phyloP scores from a whole-genome alignment of 345 rosid genomes.

The Populus deltoides region DNA sequence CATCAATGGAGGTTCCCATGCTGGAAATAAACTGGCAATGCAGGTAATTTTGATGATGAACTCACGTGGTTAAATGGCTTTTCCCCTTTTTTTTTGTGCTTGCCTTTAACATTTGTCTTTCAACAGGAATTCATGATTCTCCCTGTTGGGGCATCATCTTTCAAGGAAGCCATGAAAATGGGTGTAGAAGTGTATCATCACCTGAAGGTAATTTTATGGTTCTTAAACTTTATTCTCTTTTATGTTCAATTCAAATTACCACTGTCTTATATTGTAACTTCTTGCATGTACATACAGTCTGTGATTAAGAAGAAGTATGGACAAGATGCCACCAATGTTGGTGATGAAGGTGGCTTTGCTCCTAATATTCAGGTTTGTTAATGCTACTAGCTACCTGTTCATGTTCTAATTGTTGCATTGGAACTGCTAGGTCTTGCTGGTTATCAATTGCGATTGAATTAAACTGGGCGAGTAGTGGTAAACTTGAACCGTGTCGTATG shows the following conservation, averaged over 20 bases:
- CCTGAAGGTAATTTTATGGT: slow-evolving; percentile 59
- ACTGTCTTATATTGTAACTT: not conserved
- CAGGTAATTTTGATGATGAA: slow-evolving; percentile 42
- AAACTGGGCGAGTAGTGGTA: not conserved
- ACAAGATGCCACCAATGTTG: slow-evolving; percentile 97
- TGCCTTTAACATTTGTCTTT: not conserved
- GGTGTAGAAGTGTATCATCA: slow-evolving; percentile 93
- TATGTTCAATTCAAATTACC: not conserved
- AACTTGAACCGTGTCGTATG: not conserved
- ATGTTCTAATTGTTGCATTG: not conserved
- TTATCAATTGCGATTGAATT: not conserved
- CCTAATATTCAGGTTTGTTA: slow-evolving; percentile 80
- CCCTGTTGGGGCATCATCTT: slow-evolving; percentile 84
- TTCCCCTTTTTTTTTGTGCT: not conserved
- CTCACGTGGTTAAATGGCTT: not conserved
- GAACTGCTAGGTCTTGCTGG: not conserved
- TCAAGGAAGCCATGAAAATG: slow-evolving; percentile 99
- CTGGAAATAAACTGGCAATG: slow-evolving; percentile 98
- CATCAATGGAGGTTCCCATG: slow-evolving; percentile 98
- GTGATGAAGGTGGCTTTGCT: slow-evolving; percentile 99
- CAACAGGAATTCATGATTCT: slow-evolving; percentile 95
- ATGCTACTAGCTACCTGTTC: not conserved
- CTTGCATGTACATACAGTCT: slow-evolving; percentile 29
- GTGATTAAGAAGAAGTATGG: slow-evolving; percentile 97
- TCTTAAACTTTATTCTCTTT: not conserved